These are phyloP conservation scores for Amphirosellinia nigrospora DNA, from an alignment of 495 filamentous ascomycete species.

Conservation along the genomic window DNA sequence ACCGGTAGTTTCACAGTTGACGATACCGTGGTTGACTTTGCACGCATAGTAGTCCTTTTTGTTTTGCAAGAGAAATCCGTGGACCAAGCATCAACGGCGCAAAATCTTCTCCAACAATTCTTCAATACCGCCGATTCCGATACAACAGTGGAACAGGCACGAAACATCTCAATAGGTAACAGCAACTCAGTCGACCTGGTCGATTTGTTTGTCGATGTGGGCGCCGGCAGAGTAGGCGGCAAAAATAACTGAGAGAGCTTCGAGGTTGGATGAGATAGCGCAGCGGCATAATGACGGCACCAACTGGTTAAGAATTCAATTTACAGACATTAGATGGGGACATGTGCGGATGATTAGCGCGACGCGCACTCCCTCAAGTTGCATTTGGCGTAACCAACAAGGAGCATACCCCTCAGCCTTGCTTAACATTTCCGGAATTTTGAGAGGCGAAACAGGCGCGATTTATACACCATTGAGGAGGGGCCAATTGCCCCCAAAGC, in stretches of 20 bases:
- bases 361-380: not conserved
- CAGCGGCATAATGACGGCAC: not conserved
- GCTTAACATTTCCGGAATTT: slow-evolving; percentile 13
- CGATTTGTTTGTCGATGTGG: slow-evolving; percentile 46
- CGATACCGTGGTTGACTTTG: slow-evolving; percentile 67
- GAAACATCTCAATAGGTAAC: slow-evolving; percentile 51
- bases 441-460: slow-evolving; percentile 10
- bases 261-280: not conserved
- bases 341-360: slow-evolving; percentile 1
- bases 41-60: slow-evolving; percentile 66
- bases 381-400: slow-evolving; percentile 20
- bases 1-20: slow-evolving; percentile 46
- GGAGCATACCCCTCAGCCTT: slow-evolving; percentile 16
- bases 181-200: slow-evolving; percentile 55
- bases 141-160: slow-evolving; percentile 39
- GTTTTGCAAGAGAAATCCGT: slow-evolving; percentile 64
- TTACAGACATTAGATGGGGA: slow-evolving; percentile 6
- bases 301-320: slow-evolving; percentile 12
- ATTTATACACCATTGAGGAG: slow-evolving; percentile 1
- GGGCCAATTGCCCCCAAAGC: not conserved
- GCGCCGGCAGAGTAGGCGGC: slow-evolving; percentile 38
- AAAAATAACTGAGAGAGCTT: slow-evolving; percentile 21
- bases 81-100: slow-evolving; percentile 60
- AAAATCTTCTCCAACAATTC: slow-evolving; percentile 60
- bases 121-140: slow-evolving; percentile 48